Base-by-base conservation (phyloP, 1,139 yeast species). In the Blastobotrys ciferrii region DNA sequence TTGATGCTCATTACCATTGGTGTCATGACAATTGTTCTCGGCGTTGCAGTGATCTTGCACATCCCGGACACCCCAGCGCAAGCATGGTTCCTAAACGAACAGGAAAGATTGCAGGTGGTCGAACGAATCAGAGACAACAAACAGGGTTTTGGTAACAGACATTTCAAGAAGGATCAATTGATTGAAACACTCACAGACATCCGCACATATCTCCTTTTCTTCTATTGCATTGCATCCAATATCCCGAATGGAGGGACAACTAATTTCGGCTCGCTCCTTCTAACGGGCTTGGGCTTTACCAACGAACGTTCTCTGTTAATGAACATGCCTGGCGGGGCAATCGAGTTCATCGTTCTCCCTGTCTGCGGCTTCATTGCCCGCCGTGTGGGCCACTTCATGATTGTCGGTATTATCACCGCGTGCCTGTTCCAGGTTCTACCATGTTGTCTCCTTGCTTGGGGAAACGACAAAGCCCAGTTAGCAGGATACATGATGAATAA, bases 1-100 rank as follows among this genome's bases (percentile, higher is more conserved):
- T 81, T 84, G 83, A 68, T 81, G 46, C 67, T 81, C 45, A 68
- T 81, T 45, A 65, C 81, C 43, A 84, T 80, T 57, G 84, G 84
- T n/a, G 61, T 73, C 36, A 65, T 76, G 46, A 70, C 83, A n/a
- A 68, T 79, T 43, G 51, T 66, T 13, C 76, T 82, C 73, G 81
- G 82, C 4, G 56, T 75, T 11, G 11, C 13, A n/a, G 51, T 74
- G 25, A 69, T 72, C 46, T 61, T 80, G 41, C 53, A 48, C 42
- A 71, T 70, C 51, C 85, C 85, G 1, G 81, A 77, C 58, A 68
- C 71, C 23, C 83, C 82, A 23, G 66, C 77, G 12, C 63, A 67
- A 33, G 82, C 84, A 1, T 76, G 80, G 76, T 79, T 75, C 59
- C 64, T 80, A 43, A 64, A 64, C 33, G 70, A 72, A 14, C 65